Percentiles rank a stretch among this genome's conserved stretches.
phyloP scores from a whole-genome alignment of 306 rosid species.

The Dalbergia cultrata region DNA sequence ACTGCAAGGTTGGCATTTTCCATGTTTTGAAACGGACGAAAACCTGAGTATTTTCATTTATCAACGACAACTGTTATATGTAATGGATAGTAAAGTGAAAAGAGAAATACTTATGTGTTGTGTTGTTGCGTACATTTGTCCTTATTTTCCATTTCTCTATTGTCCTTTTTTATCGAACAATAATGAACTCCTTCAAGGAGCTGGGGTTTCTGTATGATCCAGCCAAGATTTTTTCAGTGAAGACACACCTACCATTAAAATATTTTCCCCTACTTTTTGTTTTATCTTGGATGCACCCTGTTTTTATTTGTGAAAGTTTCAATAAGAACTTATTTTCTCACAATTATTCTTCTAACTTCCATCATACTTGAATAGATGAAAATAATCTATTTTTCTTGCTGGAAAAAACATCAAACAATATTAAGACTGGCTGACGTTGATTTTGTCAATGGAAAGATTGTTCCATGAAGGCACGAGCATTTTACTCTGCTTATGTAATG shows the following conservation, averaged over 20 bases:
- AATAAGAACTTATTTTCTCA: background rate
- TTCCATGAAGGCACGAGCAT: background rate
- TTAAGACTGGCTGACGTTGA: background rate
- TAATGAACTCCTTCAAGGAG: background rate
- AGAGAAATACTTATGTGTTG: background rate
- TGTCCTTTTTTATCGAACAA: background rate
- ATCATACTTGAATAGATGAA: background rate
- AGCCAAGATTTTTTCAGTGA: background rate
- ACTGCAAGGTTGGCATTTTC: background rate
- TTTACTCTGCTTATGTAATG: background rate
- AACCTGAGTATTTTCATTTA: background rate
- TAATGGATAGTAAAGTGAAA: background rate
- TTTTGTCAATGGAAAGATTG: background rate
- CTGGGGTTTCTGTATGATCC: background rate
- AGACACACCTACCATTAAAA: background rate
- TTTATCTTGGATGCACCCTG: background rate
- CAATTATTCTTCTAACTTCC: background rate
- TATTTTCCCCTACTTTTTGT: background rate
- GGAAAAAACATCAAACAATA: background rate
- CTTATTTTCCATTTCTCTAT: background rate
- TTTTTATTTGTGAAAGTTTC: background rate
- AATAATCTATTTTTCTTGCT: background rate
- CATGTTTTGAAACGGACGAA: background rate
- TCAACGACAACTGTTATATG: background rate
- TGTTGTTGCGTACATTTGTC: background rate